A percentile compares a stretch with the other conserved stretches of the same genome.
These are phyloP conservation scores for Plasmodium chabaudi DNA, from an alignment of 169 alveolate species.

Conservation along the genomic window DNA sequence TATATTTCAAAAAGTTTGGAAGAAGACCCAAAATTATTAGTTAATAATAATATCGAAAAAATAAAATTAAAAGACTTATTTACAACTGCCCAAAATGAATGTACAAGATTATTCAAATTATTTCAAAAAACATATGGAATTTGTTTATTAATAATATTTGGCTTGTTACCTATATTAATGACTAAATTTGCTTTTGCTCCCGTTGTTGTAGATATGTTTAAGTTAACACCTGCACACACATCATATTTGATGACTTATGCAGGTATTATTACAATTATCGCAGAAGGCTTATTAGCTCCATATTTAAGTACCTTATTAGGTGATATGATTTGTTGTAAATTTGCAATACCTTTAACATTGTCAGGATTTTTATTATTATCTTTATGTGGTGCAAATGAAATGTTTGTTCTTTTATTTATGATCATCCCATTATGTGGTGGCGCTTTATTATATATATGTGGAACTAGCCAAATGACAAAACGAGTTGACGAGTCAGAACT, in stretches of 20 bases:
- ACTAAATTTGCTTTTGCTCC: constrained; percentile 71
- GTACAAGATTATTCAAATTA: constrained; percentile 23
- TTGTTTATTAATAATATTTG: constrained; percentile 60
- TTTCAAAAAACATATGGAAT: constrained; percentile 60
- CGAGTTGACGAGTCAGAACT: constrained; percentile 61
- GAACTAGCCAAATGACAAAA: constrained; percentile 75
- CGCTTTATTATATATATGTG: constrained; percentile 66
- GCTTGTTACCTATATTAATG: constrained; percentile 61
- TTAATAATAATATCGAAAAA: constrained; percentile 2
- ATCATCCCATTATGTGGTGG: constrained; percentile 70
- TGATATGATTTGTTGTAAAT: constrained; percentile 60
- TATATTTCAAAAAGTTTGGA: constrained; percentile 31
- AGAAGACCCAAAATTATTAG: constrained; percentile 53
- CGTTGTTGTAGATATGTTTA: constrained; percentile 64
- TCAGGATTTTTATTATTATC: constrained; percentile 52
- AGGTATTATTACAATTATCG: constrained; percentile 48
- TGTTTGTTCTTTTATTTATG: constrained; percentile 48
- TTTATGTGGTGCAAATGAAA: constrained; percentile 62
- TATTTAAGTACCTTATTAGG: constrained; percentile 48
- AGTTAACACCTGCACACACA: constrained; percentile 67
- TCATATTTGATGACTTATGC: constrained; percentile 71
- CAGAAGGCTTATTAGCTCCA: constrained; percentile 66
- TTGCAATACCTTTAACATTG: constrained; percentile 50
- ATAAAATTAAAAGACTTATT: constrained; percentile 33
- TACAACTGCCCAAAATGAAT: constrained; percentile 33